A percentile compares a stretch with the other conserved stretches of the same genome.
Evolutionary conservation across 1,284 basidiomycete genomes (phyloP).

Genomic region (Leccinum ponderosum): DNA sequence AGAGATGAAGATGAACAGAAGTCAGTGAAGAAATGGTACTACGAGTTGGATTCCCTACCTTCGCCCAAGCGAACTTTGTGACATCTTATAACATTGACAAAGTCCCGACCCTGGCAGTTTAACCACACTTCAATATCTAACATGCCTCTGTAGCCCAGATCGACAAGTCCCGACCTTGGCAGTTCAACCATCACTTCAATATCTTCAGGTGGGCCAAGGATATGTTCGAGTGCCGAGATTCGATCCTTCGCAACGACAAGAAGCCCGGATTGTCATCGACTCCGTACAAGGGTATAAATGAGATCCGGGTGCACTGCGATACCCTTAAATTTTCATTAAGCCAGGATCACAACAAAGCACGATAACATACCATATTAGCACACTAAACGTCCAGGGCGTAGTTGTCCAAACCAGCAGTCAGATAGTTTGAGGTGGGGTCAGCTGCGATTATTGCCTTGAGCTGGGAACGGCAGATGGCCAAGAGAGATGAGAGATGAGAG

Average conservation of each 20-base stretch:
- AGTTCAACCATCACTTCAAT: constrained; percentile 50
- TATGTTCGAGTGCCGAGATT: constrained; percentile 48
- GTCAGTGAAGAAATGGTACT: no score
- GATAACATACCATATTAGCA: constrained; percentile 81
- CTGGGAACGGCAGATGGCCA: no score
- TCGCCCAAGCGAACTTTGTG: no score
- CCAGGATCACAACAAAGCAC: constrained; percentile 3
- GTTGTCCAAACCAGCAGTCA: constrained; percentile 94
- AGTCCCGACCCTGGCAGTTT: no score
- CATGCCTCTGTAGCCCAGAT: constrained; percentile 61
- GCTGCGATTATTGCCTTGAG: no score
- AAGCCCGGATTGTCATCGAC: constrained; percentile 36
- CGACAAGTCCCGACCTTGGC: constrained; percentile 64
- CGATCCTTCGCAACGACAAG: constrained; percentile 76
- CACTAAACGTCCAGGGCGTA: constrained; percentile 93
- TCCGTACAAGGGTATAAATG: constrained; percentile 63
- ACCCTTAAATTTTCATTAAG: constrained; percentile 52
- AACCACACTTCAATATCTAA: no score
- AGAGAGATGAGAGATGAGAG: no score
- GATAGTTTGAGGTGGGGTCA: no score
- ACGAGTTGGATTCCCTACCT: no score
- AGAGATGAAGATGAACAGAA: no score
- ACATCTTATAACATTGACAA: no score
- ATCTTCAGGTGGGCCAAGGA: constrained; percentile 47
- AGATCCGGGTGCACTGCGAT: constrained; percentile 82